Evolutionary conservation across 2,329 filamentous ascomycete genomes (phyloP), one percentile per base, ranked within the genome.

Genomic region (Aspergillus sp.): DNA sequence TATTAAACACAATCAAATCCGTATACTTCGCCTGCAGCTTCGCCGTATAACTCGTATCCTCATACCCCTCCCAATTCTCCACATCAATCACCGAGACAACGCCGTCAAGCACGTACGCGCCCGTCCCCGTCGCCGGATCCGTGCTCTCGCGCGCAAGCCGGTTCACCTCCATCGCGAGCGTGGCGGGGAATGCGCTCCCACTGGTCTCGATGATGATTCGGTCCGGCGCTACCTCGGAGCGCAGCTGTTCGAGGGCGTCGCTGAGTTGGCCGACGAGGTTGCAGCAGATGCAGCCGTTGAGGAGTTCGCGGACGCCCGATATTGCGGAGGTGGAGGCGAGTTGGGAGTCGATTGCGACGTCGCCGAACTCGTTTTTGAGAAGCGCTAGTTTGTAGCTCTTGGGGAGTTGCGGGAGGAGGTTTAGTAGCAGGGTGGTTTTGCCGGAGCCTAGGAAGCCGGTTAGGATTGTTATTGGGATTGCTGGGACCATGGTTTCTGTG

Each of bases 231-330:
- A 83, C 77, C 39, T 82, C 77, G 24, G 78, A 74, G 51, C 84
- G 83, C 41, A 99, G 86, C 69, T 95, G 87, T 44, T 83, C 78
- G 17, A 99, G 86, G 1, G 93, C 93, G 48, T 89, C 86, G 59
- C 86, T 85, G 7, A 99, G 86, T 74, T 96, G 91, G 15, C 95
- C 95, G 60, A 99, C 93, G 24, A 98, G 88, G 73, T 98, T 98
- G 80, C 95, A 99, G 84, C 95, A 99, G 76, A 99, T 98, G 78
- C 95, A 98, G 64, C 93, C 95, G 73, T 96, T 96, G 54, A 99
- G 87, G 1, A 99, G 83, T 76, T 99, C 95, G 67, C 90, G 89
- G 4, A 96, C 93, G 55, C 92, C 93, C 1, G 91, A 89, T 65
- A 99, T 92, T 61, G 93, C 87, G 50, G 86, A 86, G 13, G 89